A percentile compares a stretch with the other conserved stretches of the same genome.
Evolutionary conservation across 805 yeast genomes (phyloP).

Genomic region (Naumovozyma castellii): DNA sequence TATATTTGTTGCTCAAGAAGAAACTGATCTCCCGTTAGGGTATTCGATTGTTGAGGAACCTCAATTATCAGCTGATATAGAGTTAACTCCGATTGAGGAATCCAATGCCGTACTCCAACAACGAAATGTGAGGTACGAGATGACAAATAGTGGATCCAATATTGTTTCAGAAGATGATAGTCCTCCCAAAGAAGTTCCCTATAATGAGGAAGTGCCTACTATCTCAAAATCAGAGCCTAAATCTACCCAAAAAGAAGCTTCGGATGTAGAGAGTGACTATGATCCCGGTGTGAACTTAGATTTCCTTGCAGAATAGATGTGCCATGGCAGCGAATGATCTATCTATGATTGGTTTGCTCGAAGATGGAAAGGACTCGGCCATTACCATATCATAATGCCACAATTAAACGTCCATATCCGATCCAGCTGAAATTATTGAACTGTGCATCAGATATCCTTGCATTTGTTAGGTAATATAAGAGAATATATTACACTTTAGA

Average conservation of each 20-base stretch:
- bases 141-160: not conserved
- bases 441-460: no score
- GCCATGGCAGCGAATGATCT: no score
- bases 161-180: constrained; percentile 5
- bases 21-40: constrained; percentile 20
- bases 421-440: no score
- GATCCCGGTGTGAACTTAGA: constrained; percentile 22
- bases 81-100: constrained; percentile 12
- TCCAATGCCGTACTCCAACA: not conserved
- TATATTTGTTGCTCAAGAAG: constrained; percentile 35
- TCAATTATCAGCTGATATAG: no score
- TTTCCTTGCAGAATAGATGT: constrained; percentile 5
- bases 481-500: no score
- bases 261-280: constrained; percentile 6
- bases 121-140: constrained; percentile 8
- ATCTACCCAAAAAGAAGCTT: not conserved
- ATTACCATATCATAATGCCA: no score
- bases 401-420: no score
- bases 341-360: no score
- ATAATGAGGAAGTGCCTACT: no score
- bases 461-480: no score
- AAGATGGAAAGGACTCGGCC: no score
- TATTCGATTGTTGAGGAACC: constrained; percentile 20
- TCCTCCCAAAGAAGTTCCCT: constrained; percentile 14
- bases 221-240: constrained; percentile 2